A percentile compares a stretch with the other conserved stretches of the same genome.
These are phyloP conservation scores for Polytrichum commune DNA, from an alignment of 225 moss, liverwort and hornwort species.

Conservation along the genomic window DNA sequence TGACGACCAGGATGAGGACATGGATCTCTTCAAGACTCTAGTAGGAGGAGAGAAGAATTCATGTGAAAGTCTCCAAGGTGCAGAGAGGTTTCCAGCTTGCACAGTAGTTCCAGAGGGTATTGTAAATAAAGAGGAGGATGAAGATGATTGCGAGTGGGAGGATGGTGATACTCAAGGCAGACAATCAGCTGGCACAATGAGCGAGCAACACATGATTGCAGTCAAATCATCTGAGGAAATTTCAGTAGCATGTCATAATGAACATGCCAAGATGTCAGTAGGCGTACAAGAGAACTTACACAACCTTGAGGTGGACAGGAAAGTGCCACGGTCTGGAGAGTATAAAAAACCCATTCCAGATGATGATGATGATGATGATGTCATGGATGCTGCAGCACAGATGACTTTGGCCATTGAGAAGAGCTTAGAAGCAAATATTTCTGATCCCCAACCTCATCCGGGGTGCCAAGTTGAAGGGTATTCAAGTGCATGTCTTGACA, in stretches of 20 bases:
- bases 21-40: slow-evolving; percentile 43
- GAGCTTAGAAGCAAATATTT: slow-evolving; percentile 5
- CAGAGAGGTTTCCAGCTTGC: too few relatives aligned
- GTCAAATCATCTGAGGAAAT: not conserved
- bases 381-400: slow-evolving; percentile 2
- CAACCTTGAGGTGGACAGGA: slow-evolving; percentile 2
- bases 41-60: slow-evolving; percentile 15
- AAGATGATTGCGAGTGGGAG: slow-evolving; percentile 53
- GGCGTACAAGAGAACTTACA: slow-evolving; percentile 1
- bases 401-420: slow-evolving; percentile 8
- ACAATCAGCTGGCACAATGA: slow-evolving; percentile 4
- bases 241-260: not conserved
- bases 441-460: not conserved
- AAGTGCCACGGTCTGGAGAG: slow-evolving; percentile 7
- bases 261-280: not conserved
- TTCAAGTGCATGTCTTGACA: too few relatives aligned
- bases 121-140: slow-evolving; percentile 16
- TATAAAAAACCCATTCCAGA: not conserved
- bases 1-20: slow-evolving; percentile 36
- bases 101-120: not conserved
- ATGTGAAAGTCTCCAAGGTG: not conserved
- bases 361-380: not conserved
- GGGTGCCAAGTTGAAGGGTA: not conserved
- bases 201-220: not conserved
- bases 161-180: slow-evolving; percentile 29